Evolutionary conservation across 192 early-diverging fungal species (phyloP).

Genomic region (Backusella macrospora): DNA sequence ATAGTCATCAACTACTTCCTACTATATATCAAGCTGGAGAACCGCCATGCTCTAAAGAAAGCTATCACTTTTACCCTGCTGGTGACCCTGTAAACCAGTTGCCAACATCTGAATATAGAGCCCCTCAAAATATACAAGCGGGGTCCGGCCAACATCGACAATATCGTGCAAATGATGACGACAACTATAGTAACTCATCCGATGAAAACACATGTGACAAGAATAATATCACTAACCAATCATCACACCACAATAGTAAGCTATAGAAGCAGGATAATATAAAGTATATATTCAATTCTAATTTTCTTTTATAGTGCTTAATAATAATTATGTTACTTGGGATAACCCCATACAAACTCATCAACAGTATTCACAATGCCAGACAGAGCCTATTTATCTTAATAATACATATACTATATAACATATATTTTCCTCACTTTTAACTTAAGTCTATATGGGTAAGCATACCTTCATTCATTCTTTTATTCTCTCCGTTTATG

Average conservation of each 20-base stretch:
- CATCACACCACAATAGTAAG: constrained; percentile 3
- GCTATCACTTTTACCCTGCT: not conserved
- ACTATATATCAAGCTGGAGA: not conserved
- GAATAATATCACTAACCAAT: not conserved
- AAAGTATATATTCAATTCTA: not conserved
- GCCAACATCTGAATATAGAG: not conserved
- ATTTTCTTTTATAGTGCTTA: not conserved
- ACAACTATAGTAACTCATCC: constrained; percentile 6
- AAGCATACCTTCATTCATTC: not conserved
- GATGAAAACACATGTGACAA: constrained; percentile 14
- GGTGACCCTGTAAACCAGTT: not conserved
- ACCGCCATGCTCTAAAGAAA: not conserved
- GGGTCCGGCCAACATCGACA: not conserved
- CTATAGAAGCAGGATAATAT: not conserved
- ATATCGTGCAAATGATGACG: not conserved
- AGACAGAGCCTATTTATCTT: constrained; percentile 4
- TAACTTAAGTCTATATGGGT: not conserved
- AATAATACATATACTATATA: constrained; percentile 1
- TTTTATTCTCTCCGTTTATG: not conserved
- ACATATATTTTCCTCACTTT: too few relatives aligned
- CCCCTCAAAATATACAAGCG: not conserved
- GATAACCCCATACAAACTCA: not conserved
- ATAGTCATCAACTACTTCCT: not conserved
- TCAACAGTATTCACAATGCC: not conserved
- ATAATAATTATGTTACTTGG: not conserved